Conservation (phyloP, 352 stramenopile species). For the Phytophthora ohioensis region DNA sequence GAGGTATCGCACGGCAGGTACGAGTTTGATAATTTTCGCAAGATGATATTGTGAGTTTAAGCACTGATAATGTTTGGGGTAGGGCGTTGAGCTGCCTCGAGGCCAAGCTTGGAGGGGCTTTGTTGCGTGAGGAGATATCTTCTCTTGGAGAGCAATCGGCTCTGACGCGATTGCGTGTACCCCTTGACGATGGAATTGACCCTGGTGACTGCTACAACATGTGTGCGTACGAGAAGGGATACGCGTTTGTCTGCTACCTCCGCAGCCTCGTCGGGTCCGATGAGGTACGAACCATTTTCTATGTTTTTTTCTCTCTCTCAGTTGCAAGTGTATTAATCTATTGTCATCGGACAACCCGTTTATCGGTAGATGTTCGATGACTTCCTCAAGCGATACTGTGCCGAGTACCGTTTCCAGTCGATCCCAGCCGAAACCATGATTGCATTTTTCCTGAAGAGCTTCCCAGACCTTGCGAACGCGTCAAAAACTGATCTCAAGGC, state of each 20-base stretch:
- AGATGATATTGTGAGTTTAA: not conserved
- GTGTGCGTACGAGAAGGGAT: slow-evolving; percentile 86
- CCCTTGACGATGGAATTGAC: slow-evolving; percentile 78
- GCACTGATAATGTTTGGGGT: not conserved
- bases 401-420: slow-evolving; percentile 77
- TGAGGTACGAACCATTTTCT: slow-evolving; percentile 37
- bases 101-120: slow-evolving; percentile 74
- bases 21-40: not conserved
- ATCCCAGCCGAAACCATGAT: slow-evolving; percentile 81
- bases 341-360: not conserved
- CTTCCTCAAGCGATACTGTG: slow-evolving; percentile 75
- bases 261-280: slow-evolving; percentile 72
- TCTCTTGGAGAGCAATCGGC: slow-evolving; percentile 75
- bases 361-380: slow-evolving; percentile 62
- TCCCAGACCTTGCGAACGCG: slow-evolving; percentile 63
- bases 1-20: slow-evolving; percentile 76
- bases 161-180: slow-evolving; percentile 74
- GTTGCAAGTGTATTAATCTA: not conserved
- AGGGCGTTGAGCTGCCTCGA: slow-evolving; percentile 75
- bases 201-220: slow-evolving; percentile 86
- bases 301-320: not conserved
- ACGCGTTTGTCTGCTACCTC: slow-evolving; percentile 81
- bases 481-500: slow-evolving; percentile 57
- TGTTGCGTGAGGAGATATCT: slow-evolving; percentile 74
- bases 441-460: slow-evolving; percentile 72